Base-by-base conservation (phyloP, 495 filamentous ascomycete genomes). In the Xylaria cubensis region DNA sequence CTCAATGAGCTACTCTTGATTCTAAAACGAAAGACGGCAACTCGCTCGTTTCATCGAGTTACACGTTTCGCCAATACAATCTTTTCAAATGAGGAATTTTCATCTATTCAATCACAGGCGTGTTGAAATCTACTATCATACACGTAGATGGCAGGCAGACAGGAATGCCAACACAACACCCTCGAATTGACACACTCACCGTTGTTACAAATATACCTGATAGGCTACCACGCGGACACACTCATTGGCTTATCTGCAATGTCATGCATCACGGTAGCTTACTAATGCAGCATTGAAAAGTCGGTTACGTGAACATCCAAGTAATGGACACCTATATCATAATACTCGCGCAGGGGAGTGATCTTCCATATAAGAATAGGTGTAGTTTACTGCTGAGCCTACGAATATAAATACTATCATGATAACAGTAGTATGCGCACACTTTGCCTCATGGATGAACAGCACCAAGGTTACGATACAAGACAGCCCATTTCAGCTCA, bases 321-420 rank as follows among this genome's bases (percentile, higher is more conserved):
- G 56, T 61, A 61, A 3, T 61, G 39, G 58, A 61, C 58, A 61
- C 32, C 1, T 61, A 39, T 15, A 61, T 61, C 32, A 61, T 34
- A 39, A 34, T 17, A 61, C 39, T 21, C 58, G 24, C 17, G 15
- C 58, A 61, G 58, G 58, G 15, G 58, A 61, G 34, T 39, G 34
- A 10, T 4, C 17, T 39, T 19, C 8, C 39, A 21, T 61, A 61
- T 36, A 36, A 61, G 34, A 1, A 32, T 26, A 32, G 10, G 32
- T 6, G 10, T 51, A 51, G 44, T 2, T 19, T 50, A 50, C 29
- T 9, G 34, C 29, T 9, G 34, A 36, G 29, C 56, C 5, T 2
- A 36, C 56, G 1, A 19, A 19, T 13, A 12, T 15, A 59, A 36
- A 59, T 59, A 34, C 29, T n/a, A n/a, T 17, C 10, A 62, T 32